phyloP scores from a whole-genome alignment of 495 filamentous ascomycete species.

The Penicillium tannophilum region DNA sequence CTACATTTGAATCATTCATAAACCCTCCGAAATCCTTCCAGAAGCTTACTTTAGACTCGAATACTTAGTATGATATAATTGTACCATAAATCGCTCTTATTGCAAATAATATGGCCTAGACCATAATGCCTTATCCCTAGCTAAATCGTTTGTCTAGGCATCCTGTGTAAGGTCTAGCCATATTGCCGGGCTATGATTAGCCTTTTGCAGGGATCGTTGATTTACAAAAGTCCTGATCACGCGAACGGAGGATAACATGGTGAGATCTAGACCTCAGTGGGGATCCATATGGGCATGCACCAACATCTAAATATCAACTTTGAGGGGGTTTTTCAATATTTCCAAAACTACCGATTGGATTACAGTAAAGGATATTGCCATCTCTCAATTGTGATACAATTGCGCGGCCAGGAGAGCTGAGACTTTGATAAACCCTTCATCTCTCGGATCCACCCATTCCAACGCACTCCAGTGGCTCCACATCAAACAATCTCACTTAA shows the following conservation, averaged over 20 bases:
- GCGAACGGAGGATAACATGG: conserved; percentile 28
- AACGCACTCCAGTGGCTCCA: background rate
- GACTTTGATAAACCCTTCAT: background rate
- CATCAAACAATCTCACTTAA: background rate
- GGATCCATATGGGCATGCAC: conserved; percentile 10
- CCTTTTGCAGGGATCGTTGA: background rate
- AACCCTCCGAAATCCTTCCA: background rate
- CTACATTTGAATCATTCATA: background rate
- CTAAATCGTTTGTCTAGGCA: background rate
- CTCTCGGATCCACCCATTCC: background rate
- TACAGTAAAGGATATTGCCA: too few relatives aligned
- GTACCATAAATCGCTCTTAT: background rate
- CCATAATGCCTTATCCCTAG: background rate
- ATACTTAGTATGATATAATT: background rate
- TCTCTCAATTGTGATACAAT: background rate
- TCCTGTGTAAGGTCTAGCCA: background rate
- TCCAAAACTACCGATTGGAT: background rate
- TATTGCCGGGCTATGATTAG: background rate
- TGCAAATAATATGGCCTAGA: background rate
- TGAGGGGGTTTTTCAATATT: background rate
- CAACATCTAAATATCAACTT: background rate
- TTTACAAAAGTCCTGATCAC: conserved; percentile 16
- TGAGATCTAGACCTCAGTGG: conserved; percentile 14
- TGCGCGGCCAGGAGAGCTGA: background rate
- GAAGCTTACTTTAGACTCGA: too few relatives aligned